Percentiles rank a stretch among this genome's conserved stretches.
Conservation (phyloP, 208 protist species). For the Acanthamoeba triangularis region DNA sequence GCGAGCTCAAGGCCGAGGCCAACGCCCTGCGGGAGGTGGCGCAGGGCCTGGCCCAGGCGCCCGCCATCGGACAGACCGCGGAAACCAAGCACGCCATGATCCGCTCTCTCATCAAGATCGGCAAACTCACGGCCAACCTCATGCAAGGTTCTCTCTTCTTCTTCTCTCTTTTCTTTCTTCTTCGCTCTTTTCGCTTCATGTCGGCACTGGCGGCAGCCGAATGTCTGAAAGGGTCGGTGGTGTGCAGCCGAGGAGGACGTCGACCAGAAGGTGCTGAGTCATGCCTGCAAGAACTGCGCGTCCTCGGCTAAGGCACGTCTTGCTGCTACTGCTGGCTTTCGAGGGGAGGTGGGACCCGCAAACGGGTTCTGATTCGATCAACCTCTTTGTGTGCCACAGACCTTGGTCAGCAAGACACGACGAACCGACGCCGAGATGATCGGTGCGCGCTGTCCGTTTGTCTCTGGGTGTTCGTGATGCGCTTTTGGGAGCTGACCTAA, state of each 20-base stretch:
- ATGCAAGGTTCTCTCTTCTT: background rate
- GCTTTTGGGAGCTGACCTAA: too few species aligned
- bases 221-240: too few species aligned
- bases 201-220: too few species aligned
- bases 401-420: background rate
- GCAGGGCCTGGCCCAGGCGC: background rate
- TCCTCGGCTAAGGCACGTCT: background rate
- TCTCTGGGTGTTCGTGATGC: background rate
- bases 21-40: constrained; percentile 11
- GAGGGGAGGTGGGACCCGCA: background rate
- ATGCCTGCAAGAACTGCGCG: constrained; percentile 14
- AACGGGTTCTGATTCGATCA: background rate
- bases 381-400: background rate
- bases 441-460: background rate
- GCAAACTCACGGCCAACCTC: constrained; percentile 45
- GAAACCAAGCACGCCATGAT: constrained; percentile 23
- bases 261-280: constrained; percentile 33
- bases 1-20: constrained; percentile 17
- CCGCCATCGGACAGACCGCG: background rate
- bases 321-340: background rate
- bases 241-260: constrained; percentile 10
- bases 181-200: too few species aligned
- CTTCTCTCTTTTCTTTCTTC: background rate
- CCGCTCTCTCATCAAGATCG: constrained; percentile 21
- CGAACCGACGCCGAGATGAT: constrained; percentile 12